A percentile compares a stretch with the other conserved stretches of the same genome.
Conservation (phyloP, 371 early-diverging fungal species). For the Quaeritorhiza haematococci region DNA sequence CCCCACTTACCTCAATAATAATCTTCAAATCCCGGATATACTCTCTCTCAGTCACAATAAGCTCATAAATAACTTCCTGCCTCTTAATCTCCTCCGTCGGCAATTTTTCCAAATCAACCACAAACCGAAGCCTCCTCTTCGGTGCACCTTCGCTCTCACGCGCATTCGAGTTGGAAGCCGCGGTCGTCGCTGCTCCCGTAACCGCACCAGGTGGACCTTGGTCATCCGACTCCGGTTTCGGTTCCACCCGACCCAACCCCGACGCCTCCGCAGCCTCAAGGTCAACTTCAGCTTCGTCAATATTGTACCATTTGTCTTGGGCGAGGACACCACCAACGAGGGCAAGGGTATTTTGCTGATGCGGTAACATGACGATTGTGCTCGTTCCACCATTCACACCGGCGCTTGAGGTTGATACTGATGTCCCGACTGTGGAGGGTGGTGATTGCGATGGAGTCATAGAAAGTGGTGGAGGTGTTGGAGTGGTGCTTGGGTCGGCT, state of each 20-base stretch:
- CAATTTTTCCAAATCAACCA: background rate
- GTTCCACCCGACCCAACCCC: slow-evolving; percentile 1
- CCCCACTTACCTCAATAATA: slow-evolving; percentile 3
- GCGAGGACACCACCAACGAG: slow-evolving; percentile 8
- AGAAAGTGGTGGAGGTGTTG: no score
- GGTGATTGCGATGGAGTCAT: no score
- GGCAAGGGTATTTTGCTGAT: background rate
- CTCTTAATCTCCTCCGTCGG: slow-evolving; percentile 2
- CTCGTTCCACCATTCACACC: no score
- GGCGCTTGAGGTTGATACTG: no score
- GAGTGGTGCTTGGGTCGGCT: no score
- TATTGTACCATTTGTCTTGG: slow-evolving; percentile 5
- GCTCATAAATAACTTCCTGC: slow-evolving; percentile 15
- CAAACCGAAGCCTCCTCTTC: background rate
- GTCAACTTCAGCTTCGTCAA: slow-evolving; percentile 4
- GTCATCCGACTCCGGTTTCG: no score
- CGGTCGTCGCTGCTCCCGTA: background rate
- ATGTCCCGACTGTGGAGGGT: no score
- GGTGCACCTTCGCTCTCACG: no score
- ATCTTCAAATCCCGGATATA: slow-evolving; percentile 18
- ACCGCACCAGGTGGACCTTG: no score
- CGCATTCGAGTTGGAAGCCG: no score
- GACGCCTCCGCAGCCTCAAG: slow-evolving; percentile 1
- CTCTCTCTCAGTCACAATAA: slow-evolving; percentile 14
- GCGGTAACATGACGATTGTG: background rate